A percentile compares a stretch with the other conserved stretches of the same genome.
phyloP scores from a whole-genome alignment of 1,284 basidiomycete genomes.

The Tilletiaria anomala region DNA sequence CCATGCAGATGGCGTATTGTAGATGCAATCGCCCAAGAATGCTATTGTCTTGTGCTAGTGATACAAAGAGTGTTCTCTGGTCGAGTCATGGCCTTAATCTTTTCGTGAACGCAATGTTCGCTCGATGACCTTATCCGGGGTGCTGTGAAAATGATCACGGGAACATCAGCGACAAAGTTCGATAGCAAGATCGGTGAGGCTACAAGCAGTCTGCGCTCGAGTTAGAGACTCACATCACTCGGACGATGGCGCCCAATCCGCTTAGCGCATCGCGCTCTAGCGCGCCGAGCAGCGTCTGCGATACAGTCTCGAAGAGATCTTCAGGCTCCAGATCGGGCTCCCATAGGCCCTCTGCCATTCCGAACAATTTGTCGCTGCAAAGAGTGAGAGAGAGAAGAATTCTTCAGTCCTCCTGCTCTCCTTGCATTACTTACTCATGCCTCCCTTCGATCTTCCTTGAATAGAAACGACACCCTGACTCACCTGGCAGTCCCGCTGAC shows the following conservation, averaged over 20 bases:
- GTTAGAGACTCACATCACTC: conserved; percentile 73
- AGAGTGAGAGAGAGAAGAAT: not conserved
- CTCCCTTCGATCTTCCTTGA: not conserved
- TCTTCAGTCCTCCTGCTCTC: too few relatives aligned
- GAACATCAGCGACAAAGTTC: not conserved
- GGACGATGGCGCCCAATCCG: conserved; percentile 90
- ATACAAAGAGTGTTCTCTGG: too few relatives aligned
- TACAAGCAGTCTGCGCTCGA: not conserved
- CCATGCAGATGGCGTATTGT: too few relatives aligned
- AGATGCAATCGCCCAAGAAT: too few relatives aligned
- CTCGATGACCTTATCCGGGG: conserved; percentile 37
- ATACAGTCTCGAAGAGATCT: conserved; percentile 96
- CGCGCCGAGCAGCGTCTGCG: conserved; percentile 85
- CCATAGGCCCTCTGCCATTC: conserved; percentile 97
- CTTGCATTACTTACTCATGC: not conserved
- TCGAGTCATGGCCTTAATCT: conserved; percentile 7
- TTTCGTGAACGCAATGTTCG: conserved; percentile 21
- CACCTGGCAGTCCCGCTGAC: conserved; percentile 74
- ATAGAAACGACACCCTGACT: not conserved
- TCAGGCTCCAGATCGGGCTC: conserved; percentile 91
- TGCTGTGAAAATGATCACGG: conserved; percentile 8
- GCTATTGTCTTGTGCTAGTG: too few relatives aligned
- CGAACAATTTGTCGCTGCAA: conserved; percentile 68
- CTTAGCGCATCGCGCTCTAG: conserved; percentile 92
- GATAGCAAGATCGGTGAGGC: too few relatives aligned